Evolutionary conservation across 208 protist species (phyloP), one percentile per base, ranked within the genome.

Genomic region (Trypanosoma brucei): DNA sequence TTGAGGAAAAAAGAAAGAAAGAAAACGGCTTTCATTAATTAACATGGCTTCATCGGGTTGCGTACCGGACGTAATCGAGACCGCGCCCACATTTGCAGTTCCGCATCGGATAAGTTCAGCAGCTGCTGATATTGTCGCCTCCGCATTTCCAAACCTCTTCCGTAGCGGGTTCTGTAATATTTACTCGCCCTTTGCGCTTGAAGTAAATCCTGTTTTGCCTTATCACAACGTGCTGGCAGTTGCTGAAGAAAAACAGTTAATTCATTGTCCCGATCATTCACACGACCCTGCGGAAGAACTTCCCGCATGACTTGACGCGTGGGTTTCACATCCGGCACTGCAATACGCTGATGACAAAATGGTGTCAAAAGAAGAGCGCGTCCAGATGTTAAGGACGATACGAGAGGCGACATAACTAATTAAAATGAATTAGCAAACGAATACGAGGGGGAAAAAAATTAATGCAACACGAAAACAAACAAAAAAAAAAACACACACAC

Each of bases 131-230:
- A 63, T n/a, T 88, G 80, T 31, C 51, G 55, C 8, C 70, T 49
- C 53, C 80, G 83, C 45, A 63, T 63, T 56, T 88, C 76, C 0
- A 70, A 11, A 4, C 82, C 82, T 37, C 83, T 67, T 8, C 70
- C 73, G 51, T 86, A 83, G 37, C 86, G 82, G 22, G 66, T 79
- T 31, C 86, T 69, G 63, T 92, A 92, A 60, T 92, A 92, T 5
- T 67, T 72, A 40, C 73, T 77, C 2, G 83, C 78, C 7, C 75
- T 72, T 55, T 81, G 67, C 0, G 81, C 75, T 1, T 78, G 59
- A 11, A 88, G 66, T 30, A 81, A 62, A 3, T 70, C 66, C 44
- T 77, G 59, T 61, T 87, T 89, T 30, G 72, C 75, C 42, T 31
- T 35, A 49, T 92, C 74, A 55, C 83, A 89, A 38, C 65, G 59